Conservation (phyloP, 257 asterid genomes). For the Solanum piurae region DNA sequence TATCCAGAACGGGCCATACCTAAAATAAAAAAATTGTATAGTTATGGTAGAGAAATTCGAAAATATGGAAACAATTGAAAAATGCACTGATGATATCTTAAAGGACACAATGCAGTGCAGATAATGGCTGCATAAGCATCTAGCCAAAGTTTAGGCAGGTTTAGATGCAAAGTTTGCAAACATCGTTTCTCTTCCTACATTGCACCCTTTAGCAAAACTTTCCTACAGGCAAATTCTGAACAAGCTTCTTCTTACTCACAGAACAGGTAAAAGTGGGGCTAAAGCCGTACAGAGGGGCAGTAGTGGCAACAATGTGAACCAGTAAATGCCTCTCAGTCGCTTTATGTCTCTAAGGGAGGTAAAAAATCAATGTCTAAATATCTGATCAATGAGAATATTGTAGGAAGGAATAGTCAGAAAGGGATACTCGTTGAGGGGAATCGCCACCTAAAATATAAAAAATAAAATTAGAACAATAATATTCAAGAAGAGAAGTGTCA, state of each 20-base stretch:
- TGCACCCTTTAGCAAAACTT: background rate
- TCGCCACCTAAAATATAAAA: background rate
- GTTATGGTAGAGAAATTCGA: background rate
- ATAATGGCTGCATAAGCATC: background rate
- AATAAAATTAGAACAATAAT: background rate
- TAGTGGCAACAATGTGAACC: background rate
- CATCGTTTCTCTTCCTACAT: background rate
- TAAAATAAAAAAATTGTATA: slow-evolving; percentile 13
- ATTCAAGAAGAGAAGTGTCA: background rate
- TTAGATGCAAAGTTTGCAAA: background rate
- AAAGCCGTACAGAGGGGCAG: background rate
- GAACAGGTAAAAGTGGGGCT: background rate
- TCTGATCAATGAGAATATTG: background rate
- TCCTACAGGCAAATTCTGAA: background rate
- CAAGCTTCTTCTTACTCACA: background rate
- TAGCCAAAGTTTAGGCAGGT: background rate
- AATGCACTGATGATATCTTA: background rate
- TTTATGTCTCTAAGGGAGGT: background rate
- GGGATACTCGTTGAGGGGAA: background rate
- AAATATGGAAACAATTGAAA: background rate
- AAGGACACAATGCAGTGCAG: background rate
- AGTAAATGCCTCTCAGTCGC: background rate
- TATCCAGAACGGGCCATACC: slow-evolving; percentile 99
- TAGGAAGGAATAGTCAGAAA: background rate
- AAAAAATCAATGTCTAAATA: background rate